Percentiles rank a stretch among this genome's conserved stretches.
These are phyloP conservation scores for Petunia axillaris DNA, from an alignment of 257 asterid species.

Conservation along the genomic window DNA sequence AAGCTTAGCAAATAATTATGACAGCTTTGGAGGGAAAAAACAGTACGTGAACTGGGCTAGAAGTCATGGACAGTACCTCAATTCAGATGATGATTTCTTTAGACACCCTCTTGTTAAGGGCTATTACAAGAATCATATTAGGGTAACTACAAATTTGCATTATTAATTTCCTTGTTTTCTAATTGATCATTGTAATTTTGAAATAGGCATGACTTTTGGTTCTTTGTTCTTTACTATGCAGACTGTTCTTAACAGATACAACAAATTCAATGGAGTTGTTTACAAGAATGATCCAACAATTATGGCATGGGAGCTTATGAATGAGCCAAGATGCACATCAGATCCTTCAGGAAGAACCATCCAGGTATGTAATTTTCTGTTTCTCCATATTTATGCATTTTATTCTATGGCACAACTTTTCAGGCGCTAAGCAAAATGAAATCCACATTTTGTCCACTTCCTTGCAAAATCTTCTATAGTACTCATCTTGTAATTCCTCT, in stretches of 20 bases:
- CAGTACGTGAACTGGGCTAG: constrained; percentile 94
- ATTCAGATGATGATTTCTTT: constrained; percentile 89
- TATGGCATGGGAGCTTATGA: constrained; percentile 99
- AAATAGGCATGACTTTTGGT: not conserved
- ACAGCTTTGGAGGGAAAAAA: constrained; percentile 83
- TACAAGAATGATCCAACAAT: constrained; percentile 96
- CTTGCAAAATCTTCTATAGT: not conserved
- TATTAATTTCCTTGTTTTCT: not conserved
- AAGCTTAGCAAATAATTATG: constrained; percentile 82
- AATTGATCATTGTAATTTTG: not conserved
- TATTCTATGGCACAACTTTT: not conserved
- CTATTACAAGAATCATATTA: constrained; percentile 72
- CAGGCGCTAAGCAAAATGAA: not conserved
- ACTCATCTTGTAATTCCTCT: no score
- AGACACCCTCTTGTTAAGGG: constrained; percentile 63
- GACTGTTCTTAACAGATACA: constrained; percentile 73
- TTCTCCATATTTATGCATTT: not conserved
- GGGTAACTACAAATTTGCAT: constrained; percentile 38
- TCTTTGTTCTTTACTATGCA: constrained; percentile 33
- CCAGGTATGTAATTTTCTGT: constrained; percentile 53
- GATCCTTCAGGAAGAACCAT: constrained; percentile 85
- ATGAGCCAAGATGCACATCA: constrained; percentile 90
- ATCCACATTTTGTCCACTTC: not conserved
- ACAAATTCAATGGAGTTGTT: constrained; percentile 53
- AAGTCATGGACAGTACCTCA: constrained; percentile 60